A percentile compares a stretch with the other conserved stretches of the same genome.
These are phyloP conservation scores for Stramenopiles sp. DNA, from an alignment of 352 stramenopile genomes.

Conservation along the genomic window DNA sequence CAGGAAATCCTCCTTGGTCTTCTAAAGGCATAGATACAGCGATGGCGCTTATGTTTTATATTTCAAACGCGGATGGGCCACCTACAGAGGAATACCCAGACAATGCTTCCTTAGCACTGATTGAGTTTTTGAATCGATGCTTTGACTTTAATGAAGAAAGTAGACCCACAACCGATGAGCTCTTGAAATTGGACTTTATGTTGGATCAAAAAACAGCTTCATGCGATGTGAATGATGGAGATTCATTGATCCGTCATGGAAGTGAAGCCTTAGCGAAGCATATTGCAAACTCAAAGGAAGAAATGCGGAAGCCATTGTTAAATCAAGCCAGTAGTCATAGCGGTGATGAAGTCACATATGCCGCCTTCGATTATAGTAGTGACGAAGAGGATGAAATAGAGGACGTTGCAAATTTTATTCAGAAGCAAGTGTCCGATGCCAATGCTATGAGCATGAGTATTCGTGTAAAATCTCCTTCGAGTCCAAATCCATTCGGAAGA, in stretches of 20 bases:
- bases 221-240: neutral
- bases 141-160: constrained; percentile 9
- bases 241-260: neutral
- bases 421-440: neutral
- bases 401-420: neutral
- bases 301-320: neutral
- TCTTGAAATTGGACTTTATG: neutral
- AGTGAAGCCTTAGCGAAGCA: neutral
- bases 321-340: neutral
- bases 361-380: neutral
- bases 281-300: neutral
- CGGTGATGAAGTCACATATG: neutral
- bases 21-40: constrained; percentile 14
- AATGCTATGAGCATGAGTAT: neutral
- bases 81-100: constrained; percentile 5
- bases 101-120: neutral
- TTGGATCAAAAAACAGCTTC: neutral
- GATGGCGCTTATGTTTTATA: constrained; percentile 10
- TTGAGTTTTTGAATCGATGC: constrained; percentile 8
- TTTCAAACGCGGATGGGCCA: neutral
- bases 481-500: constrained; percentile 9
- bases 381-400: constrained; percentile 6
- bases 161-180: neutral
- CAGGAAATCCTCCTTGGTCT: constrained; percentile 44
- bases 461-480: neutral